Evolutionary conservation across 2,329 filamentous ascomycete genomes (phyloP), one percentile per base, ranked within the genome.

Genomic region (Trichoderma guizhouense): DNA sequence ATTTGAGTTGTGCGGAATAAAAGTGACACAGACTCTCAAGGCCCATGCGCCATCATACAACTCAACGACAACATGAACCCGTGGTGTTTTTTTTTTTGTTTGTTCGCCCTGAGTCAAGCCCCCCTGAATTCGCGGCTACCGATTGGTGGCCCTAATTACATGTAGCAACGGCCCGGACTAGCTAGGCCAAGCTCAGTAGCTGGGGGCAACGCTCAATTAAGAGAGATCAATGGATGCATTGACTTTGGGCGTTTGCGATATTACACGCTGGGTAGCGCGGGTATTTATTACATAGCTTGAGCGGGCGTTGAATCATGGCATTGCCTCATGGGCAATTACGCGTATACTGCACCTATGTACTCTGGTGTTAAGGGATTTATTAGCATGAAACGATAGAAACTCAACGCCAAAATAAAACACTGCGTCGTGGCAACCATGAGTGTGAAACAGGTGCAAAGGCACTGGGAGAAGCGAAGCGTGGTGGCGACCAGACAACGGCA

Each of bases 131-230:
- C 39, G 66, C 57, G 32, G 66, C n/a, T 62, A 24, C 66, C 66
- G 66, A 69, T 62, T 69, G 57, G 66, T 61, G 55, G 57, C 57
- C 55, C 66, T 62, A 43, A 30, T 61, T 36, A 15, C 34, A 36
- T 36, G 34, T 51, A 14, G 11, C 43, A 69, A 69, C 66, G 55
- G 55, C 36, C 39, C 57, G 55, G 32, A 69, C 28, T 39, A 61
- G 55, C 64, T 57, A 67, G 30, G 51, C 57, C 28, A 34, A 53
- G 55, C 66, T 62, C 15, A 34, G 66, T 62, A 60, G 66, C 66
- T 69, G 66, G 66, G 55, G 55, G 55, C 53, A 61, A 61, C 28
- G 26, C 24, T 15, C n/a, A 39, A 39, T 26, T 26, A 28, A n/a
- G 36, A 51, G 55, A 66, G 64, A 58, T 39, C 36, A 39, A 43